These are phyloP conservation scores for Cocos nucifera DNA, from an alignment of 176 grass and related monocot species.

Conservation along the genomic window DNA sequence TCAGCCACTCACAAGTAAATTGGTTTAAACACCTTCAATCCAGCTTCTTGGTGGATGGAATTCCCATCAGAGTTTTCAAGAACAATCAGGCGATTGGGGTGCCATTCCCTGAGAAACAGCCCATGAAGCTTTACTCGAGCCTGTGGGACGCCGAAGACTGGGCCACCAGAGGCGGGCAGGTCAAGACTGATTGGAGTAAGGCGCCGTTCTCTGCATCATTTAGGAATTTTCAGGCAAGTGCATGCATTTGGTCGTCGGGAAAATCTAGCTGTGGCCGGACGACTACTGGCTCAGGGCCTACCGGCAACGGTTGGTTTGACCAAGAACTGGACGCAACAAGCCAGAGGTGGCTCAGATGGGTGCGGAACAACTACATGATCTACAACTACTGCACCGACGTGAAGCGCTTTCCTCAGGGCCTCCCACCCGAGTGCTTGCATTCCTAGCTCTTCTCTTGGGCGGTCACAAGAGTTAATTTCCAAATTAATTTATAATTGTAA, in stretches of 20 bases:
- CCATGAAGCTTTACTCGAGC: constrained; percentile 62
- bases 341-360: constrained; percentile 39
- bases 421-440: constrained; percentile 45
- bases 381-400: constrained; percentile 76
- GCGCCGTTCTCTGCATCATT: constrained; percentile 64
- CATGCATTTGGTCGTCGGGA: constrained; percentile 15
- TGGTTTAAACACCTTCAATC: no score
- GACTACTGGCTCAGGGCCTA: neutral
- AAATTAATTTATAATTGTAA: no score
- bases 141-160: constrained; percentile 73
- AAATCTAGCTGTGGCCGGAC: constrained; percentile 17
- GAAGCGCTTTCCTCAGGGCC: constrained; percentile 52
- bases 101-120: constrained; percentile 57
- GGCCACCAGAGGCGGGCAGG: constrained; percentile 62
- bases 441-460: no score
- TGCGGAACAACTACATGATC: constrained; percentile 77
- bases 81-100: constrained; percentile 51
- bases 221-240: constrained; percentile 39
- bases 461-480: no score
- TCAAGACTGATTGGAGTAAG: constrained; percentile 60
- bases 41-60: constrained; percentile 63
- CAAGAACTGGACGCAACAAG: constrained; percentile 44
- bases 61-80: constrained; percentile 57
- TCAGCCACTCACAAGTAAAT: no score
- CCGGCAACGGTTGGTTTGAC: neutral